Conservation (phyloP, 2,329 filamentous ascomycete species). For the Madurella mycetomatis region DNA sequence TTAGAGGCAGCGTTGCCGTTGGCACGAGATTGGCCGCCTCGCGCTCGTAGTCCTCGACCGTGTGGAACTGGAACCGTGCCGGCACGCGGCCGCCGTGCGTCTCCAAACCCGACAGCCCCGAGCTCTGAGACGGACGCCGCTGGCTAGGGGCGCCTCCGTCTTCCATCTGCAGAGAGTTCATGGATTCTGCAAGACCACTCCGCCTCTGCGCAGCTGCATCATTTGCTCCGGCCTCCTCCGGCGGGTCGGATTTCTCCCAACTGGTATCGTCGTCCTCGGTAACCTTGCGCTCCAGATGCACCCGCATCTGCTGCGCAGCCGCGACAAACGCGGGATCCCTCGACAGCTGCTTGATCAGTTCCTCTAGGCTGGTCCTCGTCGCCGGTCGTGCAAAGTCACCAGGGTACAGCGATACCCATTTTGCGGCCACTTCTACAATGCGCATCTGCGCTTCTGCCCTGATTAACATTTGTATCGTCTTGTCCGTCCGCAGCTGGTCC, state of each 20-base stretch:
- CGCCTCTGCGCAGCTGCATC: conserved; percentile 23
- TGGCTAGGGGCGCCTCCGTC: conserved; percentile 37
- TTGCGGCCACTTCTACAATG: conserved; percentile 76
- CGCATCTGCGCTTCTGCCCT: conserved; percentile 78
- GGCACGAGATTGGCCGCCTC: conserved; percentile 71
- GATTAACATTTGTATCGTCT: conserved; percentile 63
- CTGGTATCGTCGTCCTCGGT: conserved; percentile 85
- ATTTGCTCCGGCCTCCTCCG: conserved; percentile 31
- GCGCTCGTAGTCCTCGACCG: conserved; percentile 74
- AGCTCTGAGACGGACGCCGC: conserved; percentile 43
- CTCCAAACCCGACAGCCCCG: conserved; percentile 40
- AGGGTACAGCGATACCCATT: conserved; percentile 86
- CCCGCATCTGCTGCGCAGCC: conserved; percentile 78
- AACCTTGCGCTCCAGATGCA: conserved; percentile 67
- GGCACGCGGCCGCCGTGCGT: conserved; percentile 34
- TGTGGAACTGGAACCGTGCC: conserved; percentile 55
- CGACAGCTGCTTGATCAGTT: conserved; percentile 71
- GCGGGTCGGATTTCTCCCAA: conserved; percentile 81
- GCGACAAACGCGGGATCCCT: conserved; percentile 76
- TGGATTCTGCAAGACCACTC: conserved; percentile 40
- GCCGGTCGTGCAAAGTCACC: conserved; percentile 82
- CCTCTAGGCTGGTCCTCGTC: conserved; percentile 66
- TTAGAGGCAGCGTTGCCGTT: conserved; percentile 63
- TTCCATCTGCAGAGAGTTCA: conserved; percentile 47
- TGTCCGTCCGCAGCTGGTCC: conserved; percentile 64